Evolutionary conservation across 164 flowering plant genomes (phyloP).

Genomic region (Liriodendron chinense): DNA sequence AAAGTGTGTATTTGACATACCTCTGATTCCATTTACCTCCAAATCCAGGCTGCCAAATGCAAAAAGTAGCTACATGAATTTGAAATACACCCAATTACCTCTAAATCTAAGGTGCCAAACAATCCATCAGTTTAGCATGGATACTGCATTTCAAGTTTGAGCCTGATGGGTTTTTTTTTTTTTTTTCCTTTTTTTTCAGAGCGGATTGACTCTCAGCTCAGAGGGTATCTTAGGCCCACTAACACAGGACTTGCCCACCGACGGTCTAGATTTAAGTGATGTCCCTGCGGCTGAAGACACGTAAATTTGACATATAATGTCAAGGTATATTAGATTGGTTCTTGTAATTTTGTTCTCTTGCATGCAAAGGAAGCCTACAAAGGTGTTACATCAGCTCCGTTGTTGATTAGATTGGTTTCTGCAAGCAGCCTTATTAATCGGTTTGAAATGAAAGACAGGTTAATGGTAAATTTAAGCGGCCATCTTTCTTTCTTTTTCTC

Average conservation of each 20-base stretch:
- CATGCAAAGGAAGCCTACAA: neutral
- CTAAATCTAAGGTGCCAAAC: no score
- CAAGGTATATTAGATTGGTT: conserved; percentile 7
- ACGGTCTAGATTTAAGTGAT: conserved; percentile 65
- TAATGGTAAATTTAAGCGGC: no score
- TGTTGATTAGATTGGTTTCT: neutral
- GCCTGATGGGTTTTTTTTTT: neutral
- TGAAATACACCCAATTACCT: neutral
- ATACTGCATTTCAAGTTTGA: neutral
- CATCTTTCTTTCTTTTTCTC: no score
- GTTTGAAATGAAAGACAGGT: no score
- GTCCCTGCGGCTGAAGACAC: conserved; percentile 51
- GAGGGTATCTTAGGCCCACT: conserved; percentile 86
- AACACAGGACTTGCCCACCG: conserved; percentile 52
- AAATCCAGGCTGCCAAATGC: no score
- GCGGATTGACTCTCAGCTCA: conserved; percentile 73
- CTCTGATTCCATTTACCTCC: no score
- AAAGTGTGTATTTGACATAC: no score
- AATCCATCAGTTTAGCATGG: neutral
- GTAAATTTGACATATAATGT: conserved; percentile 9
- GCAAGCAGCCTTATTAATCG: neutral
- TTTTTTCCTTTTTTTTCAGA: conserved; percentile 40
- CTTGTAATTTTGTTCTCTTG: neutral
- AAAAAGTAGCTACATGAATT: no score
- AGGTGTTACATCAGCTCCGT: neutral